Evolutionary conservation across 164 flowering plant species (phyloP).

Genomic region (Buxus sempervirens): DNA sequence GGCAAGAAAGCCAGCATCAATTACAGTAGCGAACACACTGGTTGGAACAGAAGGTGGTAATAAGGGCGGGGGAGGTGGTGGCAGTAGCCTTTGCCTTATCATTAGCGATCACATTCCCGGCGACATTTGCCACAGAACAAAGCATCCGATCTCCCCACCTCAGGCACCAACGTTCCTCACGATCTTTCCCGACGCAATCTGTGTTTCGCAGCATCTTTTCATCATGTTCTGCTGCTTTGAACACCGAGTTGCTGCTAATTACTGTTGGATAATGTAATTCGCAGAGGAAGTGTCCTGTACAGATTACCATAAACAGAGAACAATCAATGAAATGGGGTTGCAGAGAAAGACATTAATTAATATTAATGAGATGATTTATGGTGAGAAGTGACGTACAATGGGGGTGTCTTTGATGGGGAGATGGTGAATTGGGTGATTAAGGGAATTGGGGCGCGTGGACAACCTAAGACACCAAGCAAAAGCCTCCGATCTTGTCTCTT

Average conservation of each 20-base stretch:
- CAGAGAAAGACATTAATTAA: neutral
- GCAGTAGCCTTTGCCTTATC: too few relatives aligned
- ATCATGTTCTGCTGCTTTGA: conserved; percentile 30
- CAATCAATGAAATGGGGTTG: neutral
- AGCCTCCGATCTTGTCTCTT: conserved; percentile 67
- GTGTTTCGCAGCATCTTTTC: conserved; percentile 54
- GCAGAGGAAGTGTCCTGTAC: conserved; percentile 65
- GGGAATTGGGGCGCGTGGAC: conserved; percentile 80
- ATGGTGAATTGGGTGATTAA: conserved; percentile 18
- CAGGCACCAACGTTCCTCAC: conserved; percentile 40
- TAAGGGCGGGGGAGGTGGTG: too few relatives aligned
- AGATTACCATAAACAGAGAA: too few relatives aligned
- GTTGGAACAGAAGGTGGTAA: neutral
- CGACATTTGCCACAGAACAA: too few relatives aligned
- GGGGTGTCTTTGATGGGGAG: conserved; percentile 48
- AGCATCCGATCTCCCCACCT: too few relatives aligned
- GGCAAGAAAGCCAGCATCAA: conserved; percentile 18
- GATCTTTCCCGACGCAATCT: too few relatives aligned
- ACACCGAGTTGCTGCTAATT: conserved; percentile 81
- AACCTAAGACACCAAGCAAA: conserved; percentile 77
- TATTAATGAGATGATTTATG: too few relatives aligned
- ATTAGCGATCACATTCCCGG: too few relatives aligned
- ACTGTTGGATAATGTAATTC: conserved; percentile 77
- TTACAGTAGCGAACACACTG: neutral
- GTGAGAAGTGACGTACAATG: conserved; percentile 48